Evolutionary conservation across 108 stramenopile genomes (phyloP), one percentile per base, ranked within the genome.

Genomic region (Craspedostauros australis): DNA sequence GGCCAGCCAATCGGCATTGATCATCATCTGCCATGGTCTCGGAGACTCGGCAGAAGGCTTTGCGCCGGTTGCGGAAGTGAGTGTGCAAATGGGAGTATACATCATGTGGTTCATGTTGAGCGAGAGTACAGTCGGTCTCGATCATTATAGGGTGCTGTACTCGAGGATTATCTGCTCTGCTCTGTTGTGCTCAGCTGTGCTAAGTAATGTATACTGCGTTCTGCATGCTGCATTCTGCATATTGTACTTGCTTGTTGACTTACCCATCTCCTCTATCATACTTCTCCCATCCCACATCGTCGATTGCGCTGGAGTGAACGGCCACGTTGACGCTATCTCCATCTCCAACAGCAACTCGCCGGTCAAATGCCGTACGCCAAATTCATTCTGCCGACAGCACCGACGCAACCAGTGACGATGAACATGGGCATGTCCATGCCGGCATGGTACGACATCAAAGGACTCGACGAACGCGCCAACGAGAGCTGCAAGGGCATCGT

Each of bases 351-450:
- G 68, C 63, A 77, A 26, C 31, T 91, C 1, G 84, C 84, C 21
- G 39, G 53, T 11, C 40, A 68, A 51, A 46, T 93, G 64, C 95
- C 93, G 0, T 51, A 91, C 54, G 58, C 71, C 29, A 91, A 91
- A 37, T 86, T 97, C 56, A 71, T 97, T n/a, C 54, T 97, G 5
- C 96, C 96, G 7, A 95, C 93, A 2, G 96, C 96, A 11, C 86
- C 89, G 14, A 91, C 80, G 5, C 81, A 80, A 63, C 88, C 88
- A 29, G 93, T 97, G 8, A 93, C 92, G 1, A 76, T 94, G 78
- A 94, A 94, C 54, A 80, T 80, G 80, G 93, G 93, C 9, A 83
- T 88, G 82, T 45, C 69, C 9, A 95, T 93, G 91, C 79, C 84
- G 14, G 69, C 77, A 1, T 97, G 96, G 96, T 96, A 92, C 57